Conservation (phyloP, 768 basidiomycete genomes). For the Suillus placidus region DNA sequence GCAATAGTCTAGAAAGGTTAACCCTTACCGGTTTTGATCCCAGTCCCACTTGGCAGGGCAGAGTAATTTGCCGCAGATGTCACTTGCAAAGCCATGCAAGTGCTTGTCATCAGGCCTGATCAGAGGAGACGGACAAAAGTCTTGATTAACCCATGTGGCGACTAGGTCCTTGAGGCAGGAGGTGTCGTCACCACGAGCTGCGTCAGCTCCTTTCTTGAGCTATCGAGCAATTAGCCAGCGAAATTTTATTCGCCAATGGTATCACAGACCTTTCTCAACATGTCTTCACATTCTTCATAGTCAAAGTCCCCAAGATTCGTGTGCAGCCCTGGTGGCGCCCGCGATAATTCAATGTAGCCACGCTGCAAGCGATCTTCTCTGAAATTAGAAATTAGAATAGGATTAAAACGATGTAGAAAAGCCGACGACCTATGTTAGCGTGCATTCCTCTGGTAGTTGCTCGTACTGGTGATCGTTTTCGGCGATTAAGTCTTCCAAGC, state of each 20-base stretch:
- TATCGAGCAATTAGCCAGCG: not conserved
- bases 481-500: not conserved
- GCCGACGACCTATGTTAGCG: not conserved
- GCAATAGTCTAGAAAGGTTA: not conserved
- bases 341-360: not conserved
- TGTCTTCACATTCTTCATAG: not conserved
- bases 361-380: not conserved
- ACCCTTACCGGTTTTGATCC: not conserved
- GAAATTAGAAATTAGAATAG: too few species aligned
- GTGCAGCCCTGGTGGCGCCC: not conserved
- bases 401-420: too few species aligned
- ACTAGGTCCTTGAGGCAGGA: constrained; percentile 1
- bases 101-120: not conserved
- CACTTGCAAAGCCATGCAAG: not conserved
- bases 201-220: constrained; percentile 1
- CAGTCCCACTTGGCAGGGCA: constrained; percentile 1
- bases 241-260: not conserved
- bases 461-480: not conserved
- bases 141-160: not conserved
- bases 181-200: not conserved
- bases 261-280: not conserved
- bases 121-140: not conserved
- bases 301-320: not conserved
- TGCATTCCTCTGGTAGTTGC: not conserved
- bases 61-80: not conserved